Base-by-base conservation (phyloP, 352 stramenopile genomes). In the Pythium dissotocum region DNA sequence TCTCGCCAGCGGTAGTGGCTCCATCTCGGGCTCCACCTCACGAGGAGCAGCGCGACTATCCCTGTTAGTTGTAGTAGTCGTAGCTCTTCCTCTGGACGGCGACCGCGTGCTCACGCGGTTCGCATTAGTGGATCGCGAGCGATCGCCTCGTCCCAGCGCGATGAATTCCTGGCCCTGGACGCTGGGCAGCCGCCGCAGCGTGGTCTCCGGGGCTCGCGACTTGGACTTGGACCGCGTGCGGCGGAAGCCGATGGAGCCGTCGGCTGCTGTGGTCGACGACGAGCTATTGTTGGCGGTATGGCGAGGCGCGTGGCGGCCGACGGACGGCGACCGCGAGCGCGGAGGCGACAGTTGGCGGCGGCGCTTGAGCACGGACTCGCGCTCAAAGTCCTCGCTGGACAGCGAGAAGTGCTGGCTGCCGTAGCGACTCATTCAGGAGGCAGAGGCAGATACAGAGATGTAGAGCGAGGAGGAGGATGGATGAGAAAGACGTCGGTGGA, bases 211-310 rank as follows among this genome's bases (percentile, higher is more conserved):
- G 4, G 70, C 71, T 33, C 73, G 78, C 0, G 81, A 87, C 71
- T 89, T 89, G 71, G 83, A 89, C 56, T 89, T 89, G 65, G 81
- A 89, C 13, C 80, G 79, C 44, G 70, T 70, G 54, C 82, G 46
- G 46, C 46, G 80, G 48, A 82, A 76, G 35, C 61, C 56, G 33
- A 80, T 76, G 26, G 72, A 54, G 62, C 44, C 6, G 63, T 65
- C 24, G 26, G 28, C 46, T 30, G 28, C 28, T 30, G 28, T 3
- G 28, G 28, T 42, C 28, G 58, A 14, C 7, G 51, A 33, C n/a
- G 35, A 36, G 48, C 49, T 62, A 8, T 48, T 9, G 4, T 57
- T 32, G 54, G 16, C 16, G 54, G 48, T 4, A 30, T 30, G 28
- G 28, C 28, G 28, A 30, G 28, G 28, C 28, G 28, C 28, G 28